Base-by-base conservation (phyloP, 768 basidiomycete genomes). In the Scleroderma citrinum region DNA sequence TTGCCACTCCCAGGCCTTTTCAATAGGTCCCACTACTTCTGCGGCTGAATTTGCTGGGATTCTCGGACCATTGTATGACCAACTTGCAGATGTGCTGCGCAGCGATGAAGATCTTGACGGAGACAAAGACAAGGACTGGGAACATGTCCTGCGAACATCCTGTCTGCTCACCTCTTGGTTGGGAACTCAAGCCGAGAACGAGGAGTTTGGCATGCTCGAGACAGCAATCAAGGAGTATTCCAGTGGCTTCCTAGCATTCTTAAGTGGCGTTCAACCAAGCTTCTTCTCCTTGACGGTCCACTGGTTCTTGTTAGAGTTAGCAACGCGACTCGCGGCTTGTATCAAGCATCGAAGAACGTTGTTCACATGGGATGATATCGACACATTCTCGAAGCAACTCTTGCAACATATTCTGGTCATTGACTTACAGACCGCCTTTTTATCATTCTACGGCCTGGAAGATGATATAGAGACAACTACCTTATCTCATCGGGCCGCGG, bases 221-320 rank as follows among this genome's bases (percentile, higher is more conserved):
- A 47, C 52, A 11, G 55, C 65, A 4, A 51, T 80, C 8, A 61
- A 71, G 20, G 67, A 67, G 21, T 66, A 74, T 7, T 56, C 75
- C 35, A 56, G 63, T 32, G 67, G 61, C 13, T 59, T 81, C 29
- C 55, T 74, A 5, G 58, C 65, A 19, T 63, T 64, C 14, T 61
- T 80, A 44, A 66, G 71, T 23, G 68, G 72, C 5, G 60, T 67
- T 2, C 59, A 68, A 1, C 61, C 68, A 1, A 63, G 55, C 3
- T 50, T 56, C 3, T 67, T 76, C 19, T 69, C 69, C 3, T 62
- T 85, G 37, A 59, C 70, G 10, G 54, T 75, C n/a, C 69, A 73
- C 30, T 90, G 87, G 87, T 83, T 85, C 59, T 57, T 71, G 3
- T 68, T 89, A 29, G 85, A 86, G 57, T 47, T 85, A 17, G 68